Conservation (phyloP, 2,329 filamentous ascomycete species). For the Epichloe gansuensis region DNA sequence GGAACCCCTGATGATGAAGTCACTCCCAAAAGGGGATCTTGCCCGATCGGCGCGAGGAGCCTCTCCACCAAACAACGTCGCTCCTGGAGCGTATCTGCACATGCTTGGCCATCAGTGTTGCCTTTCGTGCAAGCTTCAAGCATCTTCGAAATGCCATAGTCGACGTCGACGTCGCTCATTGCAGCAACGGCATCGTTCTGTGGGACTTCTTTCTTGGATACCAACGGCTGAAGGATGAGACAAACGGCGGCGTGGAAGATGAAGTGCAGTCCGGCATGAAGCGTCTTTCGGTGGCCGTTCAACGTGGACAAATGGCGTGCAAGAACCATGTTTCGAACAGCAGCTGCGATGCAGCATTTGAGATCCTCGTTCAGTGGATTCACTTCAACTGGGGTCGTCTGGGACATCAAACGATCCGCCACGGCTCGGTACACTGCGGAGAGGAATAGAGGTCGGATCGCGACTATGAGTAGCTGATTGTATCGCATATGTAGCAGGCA, state of each 20-base stretch:
- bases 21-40: slow-evolving; percentile 9
- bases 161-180: slow-evolving; percentile 18
- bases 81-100: slow-evolving; percentile 25
- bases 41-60: slow-evolving; percentile 15
- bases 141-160: slow-evolving; percentile 29
- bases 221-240: slow-evolving; percentile 32
- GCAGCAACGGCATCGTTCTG: slow-evolving; percentile 12
- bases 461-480: slow-evolving; percentile 37
- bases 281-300: slow-evolving; percentile 25
- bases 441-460: slow-evolving; percentile 35
- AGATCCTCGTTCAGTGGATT: slow-evolving; percentile 18
- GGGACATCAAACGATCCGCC: slow-evolving; percentile 25
- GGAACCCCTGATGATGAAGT: slow-evolving; percentile 11
- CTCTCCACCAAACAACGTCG: slow-evolving; percentile 23
- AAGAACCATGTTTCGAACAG: slow-evolving; percentile 31
- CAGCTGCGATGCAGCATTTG: slow-evolving; percentile 28
- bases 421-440: slow-evolving; percentile 33
- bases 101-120: slow-evolving; percentile 26
- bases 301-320: slow-evolving; percentile 26
- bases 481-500: slow-evolving; percentile 36
- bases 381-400: slow-evolving; percentile 11
- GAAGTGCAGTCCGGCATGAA: slow-evolving; percentile 33
- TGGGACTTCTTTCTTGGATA: slow-evolving; percentile 17
- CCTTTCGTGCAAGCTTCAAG: slow-evolving; percentile 25
- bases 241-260: slow-evolving; percentile 38